Evolutionary conservation across 23 red algal species (phyloP), one percentile per base, ranked within the genome.

Genomic region (Cyanidioschyzon merolae): DNA sequence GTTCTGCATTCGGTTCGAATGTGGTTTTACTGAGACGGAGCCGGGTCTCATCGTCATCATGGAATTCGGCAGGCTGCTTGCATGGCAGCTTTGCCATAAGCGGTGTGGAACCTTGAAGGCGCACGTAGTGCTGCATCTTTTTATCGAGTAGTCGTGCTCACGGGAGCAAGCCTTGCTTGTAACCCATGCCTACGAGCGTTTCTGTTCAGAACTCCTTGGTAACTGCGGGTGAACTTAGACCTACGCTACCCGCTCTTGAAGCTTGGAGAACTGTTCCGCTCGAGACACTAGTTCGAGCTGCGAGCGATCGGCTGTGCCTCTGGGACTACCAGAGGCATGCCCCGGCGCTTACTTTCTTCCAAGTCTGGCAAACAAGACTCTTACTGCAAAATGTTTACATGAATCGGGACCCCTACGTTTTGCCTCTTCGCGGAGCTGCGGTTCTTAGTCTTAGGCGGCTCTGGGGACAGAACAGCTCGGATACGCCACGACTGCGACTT

Each of bases 291-390:
- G 2, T 15, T 27, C 12, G 63, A 7, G 21, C 32, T 27, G 63
- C 63, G 29, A 32, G n/a, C n/a, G 63, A 71, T 32, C 63, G 63
- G 63, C 32, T 71, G 21, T 71, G 63, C 29, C n/a, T 35, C n/a
- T 71, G 63, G 63, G 63, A 71, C 63, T 71, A 71, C 30, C 63
- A 32, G 63, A 7, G 29, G 63, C 63, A 35, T 25, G 63, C 30
- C 7, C 63, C 63, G 7, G 63, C 63, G 7, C n/a, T 71, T 3
- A 71, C 63, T 35, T 71, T 71, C 29, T 71, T 71, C 30, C 63
- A 71, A 27, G 63, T 71, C 7, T 71, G 63, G 63, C 21, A 71
- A 7, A 17, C 63, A 35, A 7, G 32, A 32, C 32, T 71, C 3
- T 27, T 17, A 35, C 21, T 71, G 63, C 63, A 71, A 27, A 71